Base-by-base conservation (phyloP, 805 yeast species). In the Lipomyces lipofer region DNA sequence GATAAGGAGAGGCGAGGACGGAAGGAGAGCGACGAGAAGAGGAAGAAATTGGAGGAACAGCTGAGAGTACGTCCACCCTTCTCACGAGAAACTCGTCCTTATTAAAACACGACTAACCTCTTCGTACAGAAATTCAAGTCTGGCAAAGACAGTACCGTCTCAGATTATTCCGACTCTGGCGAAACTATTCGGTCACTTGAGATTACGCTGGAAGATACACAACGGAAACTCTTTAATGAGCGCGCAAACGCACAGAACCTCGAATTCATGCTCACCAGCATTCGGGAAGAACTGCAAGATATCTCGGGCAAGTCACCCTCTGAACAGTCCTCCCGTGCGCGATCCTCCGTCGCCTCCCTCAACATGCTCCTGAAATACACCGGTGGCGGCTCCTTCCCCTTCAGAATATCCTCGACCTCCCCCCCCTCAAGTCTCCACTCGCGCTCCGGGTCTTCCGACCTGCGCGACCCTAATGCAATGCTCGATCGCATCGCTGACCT, bases 161-260 rank as follows among this genome's bases (percentile, higher is more conserved):
- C 32, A 15, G 40, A 22, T 8, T 36, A 47, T 30, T 19, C 45
- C 28, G 57, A 48, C 30, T 40, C 54, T 10, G 39, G 19, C 19
- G 54, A 49, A 17, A 43, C 35, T 15, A 35, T 50, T 27, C 32
- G 48, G 21, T 17, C 51, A 15, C 54, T 57, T 8, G 56, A 57
- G 43, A 17, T 43, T 12, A 56, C 55, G 13, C 53, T 57, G 25
- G 61, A 57, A 27, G 59, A 43, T 12, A 33, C 61, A 1, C 60
- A 52, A 33, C 56, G 60, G 35, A 57, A 57, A 47, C 56, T 57
- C 15, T 48, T 43, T 49, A 52, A 44, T 36, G 61, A 57, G 38
- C 58, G 61, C 21, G 42, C 49, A 44, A 57, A 57, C 40, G 52
- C 55, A 6, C 60, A 57, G 30, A 57, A 57, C 28, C 47, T 57